Conservation (phyloP, 2,329 filamentous ascomycete genomes). For the Cercospora sojina region DNA sequence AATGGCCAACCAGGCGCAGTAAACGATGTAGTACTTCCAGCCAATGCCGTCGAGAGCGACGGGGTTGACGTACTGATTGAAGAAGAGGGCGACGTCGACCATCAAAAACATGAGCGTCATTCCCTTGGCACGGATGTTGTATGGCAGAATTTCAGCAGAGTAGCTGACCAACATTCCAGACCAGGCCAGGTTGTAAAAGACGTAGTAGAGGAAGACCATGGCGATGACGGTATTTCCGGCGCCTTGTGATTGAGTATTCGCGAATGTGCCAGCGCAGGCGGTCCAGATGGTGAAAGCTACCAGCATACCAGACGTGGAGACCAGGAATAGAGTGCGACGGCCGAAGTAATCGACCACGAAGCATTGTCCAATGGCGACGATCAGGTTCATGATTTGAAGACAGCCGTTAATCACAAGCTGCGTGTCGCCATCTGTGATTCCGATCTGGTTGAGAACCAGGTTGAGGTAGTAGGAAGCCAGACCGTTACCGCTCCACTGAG, state of each 20-base stretch:
- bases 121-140: slow-evolving; percentile 48
- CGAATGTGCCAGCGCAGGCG: slow-evolving; percentile 31
- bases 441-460: slow-evolving; percentile 39
- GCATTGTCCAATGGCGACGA: slow-evolving; percentile 52
- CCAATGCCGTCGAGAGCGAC: slow-evolving; percentile 31
- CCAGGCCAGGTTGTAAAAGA: slow-evolving; percentile 44
- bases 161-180: slow-evolving; percentile 48
- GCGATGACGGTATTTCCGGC: slow-evolving; percentile 37
- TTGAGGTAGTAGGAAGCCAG: slow-evolving; percentile 47
- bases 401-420: slow-evolving; percentile 46
- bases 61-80: slow-evolving; percentile 41
- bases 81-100: slow-evolving; percentile 48
- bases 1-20: slow-evolving; percentile 36
- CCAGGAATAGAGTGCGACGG: slow-evolving; percentile 39
- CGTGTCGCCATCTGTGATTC: slow-evolving; percentile 38
- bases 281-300: slow-evolving; percentile 45
- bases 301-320: slow-evolving; percentile 43
- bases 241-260: slow-evolving; percentile 27
- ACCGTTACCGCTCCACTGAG: slow-evolving; percentile 59
- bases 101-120: slow-evolving; percentile 48
- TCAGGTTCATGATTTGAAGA: slow-evolving; percentile 62
- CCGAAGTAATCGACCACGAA: slow-evolving; percentile 41
- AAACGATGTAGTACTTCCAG: slow-evolving; percentile 38
- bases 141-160: slow-evolving; percentile 49
- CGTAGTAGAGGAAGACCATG: slow-evolving; percentile 38